Percentiles rank a stretch among this genome's conserved stretches.
These are phyloP conservation scores for Phytopythium litorale DNA, from an alignment of 352 stramenopile genomes.

Conservation along the genomic window DNA sequence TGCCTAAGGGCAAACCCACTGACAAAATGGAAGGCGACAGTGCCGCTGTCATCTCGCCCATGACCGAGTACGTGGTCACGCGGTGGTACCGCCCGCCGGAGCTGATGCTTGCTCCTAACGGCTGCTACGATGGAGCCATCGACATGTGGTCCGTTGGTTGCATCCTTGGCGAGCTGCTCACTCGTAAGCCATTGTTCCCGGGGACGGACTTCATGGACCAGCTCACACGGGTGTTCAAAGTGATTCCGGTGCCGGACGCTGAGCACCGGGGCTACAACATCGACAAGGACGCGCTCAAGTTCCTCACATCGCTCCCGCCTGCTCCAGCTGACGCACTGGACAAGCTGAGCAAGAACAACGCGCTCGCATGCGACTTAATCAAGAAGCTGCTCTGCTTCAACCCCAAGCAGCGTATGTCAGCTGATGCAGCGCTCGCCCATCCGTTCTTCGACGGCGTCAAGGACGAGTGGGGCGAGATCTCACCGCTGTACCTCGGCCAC, in stretches of 20 bases:
- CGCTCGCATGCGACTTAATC: slow-evolving; percentile 76
- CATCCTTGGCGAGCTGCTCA: slow-evolving; percentile 92
- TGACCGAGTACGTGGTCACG: slow-evolving; percentile 90
- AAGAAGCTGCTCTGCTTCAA: slow-evolving; percentile 89
- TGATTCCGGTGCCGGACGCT: slow-evolving; percentile 64
- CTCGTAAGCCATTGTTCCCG: slow-evolving; percentile 73
- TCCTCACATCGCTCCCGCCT: slow-evolving; percentile 65
- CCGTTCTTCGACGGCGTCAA: slow-evolving; percentile 89
- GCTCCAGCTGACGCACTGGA: slow-evolving; percentile 54
- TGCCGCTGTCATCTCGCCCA: slow-evolving; percentile 44
- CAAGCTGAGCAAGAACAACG: slow-evolving; percentile 39
- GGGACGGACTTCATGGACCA: slow-evolving; percentile 86
- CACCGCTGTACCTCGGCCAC: slow-evolving; percentile 47
- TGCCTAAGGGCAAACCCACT: slow-evolving; percentile 32
- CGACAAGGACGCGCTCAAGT: slow-evolving; percentile 83
- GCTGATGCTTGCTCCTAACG: slow-evolving; percentile 90
- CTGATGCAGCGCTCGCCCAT: slow-evolving; percentile 84
- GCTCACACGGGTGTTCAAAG: slow-evolving; percentile 75
- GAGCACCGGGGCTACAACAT: slow-evolving; percentile 66
- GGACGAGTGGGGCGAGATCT: slow-evolving; percentile 83
- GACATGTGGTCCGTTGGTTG: slow-evolving; percentile 88
- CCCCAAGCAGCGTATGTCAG: slow-evolving; percentile 87
- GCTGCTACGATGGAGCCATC: slow-evolving; percentile 84
- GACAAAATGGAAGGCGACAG: slow-evolving; percentile 18
- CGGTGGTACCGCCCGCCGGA: slow-evolving; percentile 91